phyloP scores from a whole-genome alignment of 805 yeast genomes.

The Vanderwaltozyma polyspora region DNA sequence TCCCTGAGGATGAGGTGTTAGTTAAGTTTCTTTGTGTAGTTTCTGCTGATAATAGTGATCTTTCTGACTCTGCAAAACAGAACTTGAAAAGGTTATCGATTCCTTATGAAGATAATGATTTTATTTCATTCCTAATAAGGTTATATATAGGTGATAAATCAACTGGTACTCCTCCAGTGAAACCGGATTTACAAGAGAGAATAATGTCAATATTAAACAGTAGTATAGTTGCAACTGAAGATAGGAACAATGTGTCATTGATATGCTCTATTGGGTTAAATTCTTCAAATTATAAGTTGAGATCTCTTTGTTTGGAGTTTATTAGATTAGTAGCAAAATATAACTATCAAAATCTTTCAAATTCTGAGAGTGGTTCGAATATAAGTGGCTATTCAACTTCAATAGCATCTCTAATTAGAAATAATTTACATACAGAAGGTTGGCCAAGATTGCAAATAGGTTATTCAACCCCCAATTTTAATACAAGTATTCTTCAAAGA shows the following conservation, averaged over 20 bases:
- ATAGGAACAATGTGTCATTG: slow-evolving; percentile 30
- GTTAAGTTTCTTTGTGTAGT: slow-evolving; percentile 50
- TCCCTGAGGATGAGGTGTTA: slow-evolving; percentile 30
- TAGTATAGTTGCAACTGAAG: slow-evolving; percentile 41
- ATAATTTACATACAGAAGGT: slow-evolving; percentile 43
- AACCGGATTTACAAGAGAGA: slow-evolving; percentile 41
- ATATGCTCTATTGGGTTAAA: slow-evolving; percentile 51
- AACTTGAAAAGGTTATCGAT: slow-evolving; percentile 37
- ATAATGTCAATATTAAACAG: slow-evolving; percentile 40
- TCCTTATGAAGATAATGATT: slow-evolving; percentile 39
- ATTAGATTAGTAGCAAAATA: slow-evolving; percentile 47
- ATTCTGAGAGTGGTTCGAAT: slow-evolving; percentile 2
- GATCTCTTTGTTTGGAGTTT: slow-evolving; percentile 49
- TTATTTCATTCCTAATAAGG: slow-evolving; percentile 35
- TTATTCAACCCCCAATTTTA: slow-evolving; percentile 26
- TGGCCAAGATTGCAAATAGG: slow-evolving; percentile 42
- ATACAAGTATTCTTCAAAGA: slow-evolving; percentile 37
- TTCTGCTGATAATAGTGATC: slow-evolving; percentile 42
- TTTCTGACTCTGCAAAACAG: slow-evolving; percentile 43
- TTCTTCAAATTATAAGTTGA: slow-evolving; percentile 40
- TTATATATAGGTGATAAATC: slow-evolving; percentile 42
- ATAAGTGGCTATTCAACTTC: slow-evolving; percentile 27
- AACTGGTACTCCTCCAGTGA: slow-evolving; percentile 40
- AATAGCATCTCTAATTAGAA: slow-evolving; percentile 44
- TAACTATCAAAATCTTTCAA: slow-evolving; percentile 15